Conservation (phyloP, 2,329 filamentous ascomycete genomes). For the Raffaelea deltoideospora region DNA sequence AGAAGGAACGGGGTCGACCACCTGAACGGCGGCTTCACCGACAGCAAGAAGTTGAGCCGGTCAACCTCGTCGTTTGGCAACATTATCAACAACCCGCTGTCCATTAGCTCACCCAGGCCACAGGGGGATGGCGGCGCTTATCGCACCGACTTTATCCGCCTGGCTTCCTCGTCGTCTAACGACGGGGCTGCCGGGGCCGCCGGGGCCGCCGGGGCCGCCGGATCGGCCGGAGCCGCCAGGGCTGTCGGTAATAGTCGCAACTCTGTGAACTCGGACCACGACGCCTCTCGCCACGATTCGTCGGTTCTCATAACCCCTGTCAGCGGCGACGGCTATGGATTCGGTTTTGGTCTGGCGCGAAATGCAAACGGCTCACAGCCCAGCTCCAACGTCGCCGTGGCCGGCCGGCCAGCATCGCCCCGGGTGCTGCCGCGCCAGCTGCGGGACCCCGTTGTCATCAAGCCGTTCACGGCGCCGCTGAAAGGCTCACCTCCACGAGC, state of each 20-base stretch:
- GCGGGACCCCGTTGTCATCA: constrained; percentile 2
- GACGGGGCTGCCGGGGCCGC: constrained; percentile 12
- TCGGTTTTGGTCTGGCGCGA: constrained; percentile 24
- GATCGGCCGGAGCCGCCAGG: too few species aligned
- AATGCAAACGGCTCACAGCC: neutral
- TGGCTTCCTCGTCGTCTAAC: constrained; percentile 12
- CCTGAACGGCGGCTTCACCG: constrained; percentile 2
- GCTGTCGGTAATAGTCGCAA: too few species aligned
- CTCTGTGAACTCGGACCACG: too few species aligned
- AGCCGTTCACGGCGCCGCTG: too few species aligned
- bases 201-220: neutral
- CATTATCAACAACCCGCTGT: constrained; percentile 42
- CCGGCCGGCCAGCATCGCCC: neutral
- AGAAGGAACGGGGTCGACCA: constrained; percentile 7
- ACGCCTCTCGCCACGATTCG: too few species aligned
- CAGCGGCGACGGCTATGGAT: constrained; percentile 7
- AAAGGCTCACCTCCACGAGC: too few species aligned
- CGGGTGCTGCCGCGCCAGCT: too few species aligned
- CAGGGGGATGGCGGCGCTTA: constrained; percentile 21
- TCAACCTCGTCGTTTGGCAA: constrained; percentile 28
- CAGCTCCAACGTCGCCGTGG: neutral
- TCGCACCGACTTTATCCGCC: constrained; percentile 39
- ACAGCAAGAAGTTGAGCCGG: constrained; percentile 13
- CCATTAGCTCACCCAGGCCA: constrained; percentile 42
- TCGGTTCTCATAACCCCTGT: too few species aligned